Percentiles rank a stretch among this genome's conserved stretches.
Evolutionary conservation across 768 basidiomycete genomes (phyloP).

Genomic region (Kwoniella sp.): DNA sequence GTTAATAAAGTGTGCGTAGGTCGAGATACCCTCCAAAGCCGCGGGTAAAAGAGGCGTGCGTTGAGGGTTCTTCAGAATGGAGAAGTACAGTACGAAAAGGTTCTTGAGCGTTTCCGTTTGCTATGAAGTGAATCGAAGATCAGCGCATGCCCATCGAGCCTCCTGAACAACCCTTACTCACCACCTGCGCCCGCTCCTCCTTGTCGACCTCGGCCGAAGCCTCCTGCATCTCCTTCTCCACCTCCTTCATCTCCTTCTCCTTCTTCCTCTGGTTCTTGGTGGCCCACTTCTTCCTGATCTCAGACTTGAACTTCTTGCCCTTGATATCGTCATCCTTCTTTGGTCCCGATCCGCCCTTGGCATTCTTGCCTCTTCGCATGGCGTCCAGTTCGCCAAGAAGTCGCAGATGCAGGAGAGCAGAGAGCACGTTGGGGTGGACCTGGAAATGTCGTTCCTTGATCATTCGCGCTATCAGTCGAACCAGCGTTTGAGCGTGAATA

Average conservation of each 20-base stretch:
- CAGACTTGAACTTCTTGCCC: constrained; percentile 52
- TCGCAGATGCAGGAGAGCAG: constrained; percentile 76
- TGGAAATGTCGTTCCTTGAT: constrained; percentile 87
- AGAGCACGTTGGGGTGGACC: constrained; percentile 81
- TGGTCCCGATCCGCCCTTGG: constrained; percentile 6
- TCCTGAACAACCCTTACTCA: constrained; percentile 58
- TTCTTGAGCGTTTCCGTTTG: constrained; percentile 98
- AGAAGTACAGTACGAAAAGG: constrained; percentile 93
- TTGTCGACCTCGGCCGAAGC: constrained; percentile 20
- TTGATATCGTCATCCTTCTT: constrained; percentile 54
- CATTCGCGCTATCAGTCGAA: constrained; percentile 89
- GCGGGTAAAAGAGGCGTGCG: constrained; percentile 73
- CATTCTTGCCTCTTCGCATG: constrained; percentile 59
- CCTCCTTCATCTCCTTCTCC: constrained; percentile 80
- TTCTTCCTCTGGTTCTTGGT: constrained; percentile 88
- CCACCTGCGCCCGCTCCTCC: constrained; percentile 64
- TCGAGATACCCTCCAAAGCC: constrained; percentile 84
- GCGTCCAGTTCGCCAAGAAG: constrained; percentile 75
- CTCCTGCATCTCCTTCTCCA: constrained; percentile 65
- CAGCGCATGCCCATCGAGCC: too few relatives aligned
- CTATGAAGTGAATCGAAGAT: constrained; percentile 40
- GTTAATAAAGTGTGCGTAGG: constrained; percentile 93
- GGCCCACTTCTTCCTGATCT: constrained; percentile 61
- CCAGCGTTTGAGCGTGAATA: constrained; percentile 73
- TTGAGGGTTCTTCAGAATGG: constrained; percentile 78